These are phyloP conservation scores for Penicillium flavigenum DNA, from an alignment of 495 filamentous ascomycete species.

Conservation along the genomic window DNA sequence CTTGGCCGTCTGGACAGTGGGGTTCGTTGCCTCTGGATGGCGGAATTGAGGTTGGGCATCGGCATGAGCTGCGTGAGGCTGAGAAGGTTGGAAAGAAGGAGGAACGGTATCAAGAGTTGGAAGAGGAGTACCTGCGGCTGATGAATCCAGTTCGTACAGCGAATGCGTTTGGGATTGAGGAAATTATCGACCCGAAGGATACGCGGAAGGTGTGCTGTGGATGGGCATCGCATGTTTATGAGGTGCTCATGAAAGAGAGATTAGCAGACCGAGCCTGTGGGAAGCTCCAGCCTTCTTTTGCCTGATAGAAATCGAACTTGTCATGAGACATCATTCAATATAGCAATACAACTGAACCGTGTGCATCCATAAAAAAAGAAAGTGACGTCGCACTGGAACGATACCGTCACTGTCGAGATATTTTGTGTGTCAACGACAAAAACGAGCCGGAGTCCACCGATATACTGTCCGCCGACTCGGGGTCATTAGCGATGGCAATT, in stretches of 20 bases:
- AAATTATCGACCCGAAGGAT: slow-evolving; percentile 61
- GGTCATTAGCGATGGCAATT: background rate
- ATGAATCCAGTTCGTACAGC: slow-evolving; percentile 66
- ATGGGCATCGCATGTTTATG: slow-evolving; percentile 57
- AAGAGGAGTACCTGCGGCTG: slow-evolving; percentile 56
- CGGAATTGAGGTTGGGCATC: slow-evolving; percentile 61
- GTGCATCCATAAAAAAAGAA: background rate
- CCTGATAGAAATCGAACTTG: slow-evolving; percentile 18
- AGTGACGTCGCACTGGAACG: background rate
- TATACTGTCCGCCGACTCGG: background rate
- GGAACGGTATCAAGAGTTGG: slow-evolving; percentile 52
- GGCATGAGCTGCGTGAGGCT: slow-evolving; percentile 55
- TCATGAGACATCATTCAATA: background rate
- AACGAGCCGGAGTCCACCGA: background rate
- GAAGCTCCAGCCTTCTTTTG: slow-evolving; percentile 52
- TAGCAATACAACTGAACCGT: background rate
- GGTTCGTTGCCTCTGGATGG: slow-evolving; percentile 59
- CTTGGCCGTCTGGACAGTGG: slow-evolving; percentile 63
- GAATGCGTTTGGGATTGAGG: slow-evolving; percentile 63
- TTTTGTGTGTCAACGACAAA: background rate
- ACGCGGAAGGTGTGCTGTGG: slow-evolving; percentile 53
- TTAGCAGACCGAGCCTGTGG: slow-evolving; percentile 51
- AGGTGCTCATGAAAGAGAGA: slow-evolving; percentile 46
- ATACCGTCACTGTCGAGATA: background rate
- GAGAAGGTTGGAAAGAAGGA: slow-evolving; percentile 50